These are phyloP conservation scores for Kitagawia praeruptora DNA, from an alignment of 129 eudicot species.

Conservation along the genomic window DNA sequence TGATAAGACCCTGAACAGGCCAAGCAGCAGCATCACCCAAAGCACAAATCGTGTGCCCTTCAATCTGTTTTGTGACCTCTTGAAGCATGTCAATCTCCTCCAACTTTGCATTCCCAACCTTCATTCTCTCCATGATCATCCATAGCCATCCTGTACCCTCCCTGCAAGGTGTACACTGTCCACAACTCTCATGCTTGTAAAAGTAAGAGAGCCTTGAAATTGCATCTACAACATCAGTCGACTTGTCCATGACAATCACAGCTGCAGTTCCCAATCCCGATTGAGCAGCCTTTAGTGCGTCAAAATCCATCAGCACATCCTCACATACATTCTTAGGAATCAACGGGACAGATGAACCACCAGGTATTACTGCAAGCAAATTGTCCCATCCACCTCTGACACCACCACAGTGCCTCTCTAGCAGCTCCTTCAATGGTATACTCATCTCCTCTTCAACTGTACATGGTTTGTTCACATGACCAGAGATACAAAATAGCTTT, in stretches of 20 bases:
- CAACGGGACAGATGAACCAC: conserved; percentile 86
- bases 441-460: conserved; percentile 97
- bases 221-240: conserved; percentile 78
- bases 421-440: conserved; percentile 71
- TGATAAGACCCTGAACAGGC: conserved; percentile 99
- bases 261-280: conserved; percentile 84
- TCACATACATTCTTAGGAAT: conserved; percentile 60
- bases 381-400: conserved; percentile 93
- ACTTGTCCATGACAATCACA: conserved; percentile 83
- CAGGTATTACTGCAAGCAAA: conserved; percentile 73
- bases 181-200: conserved; percentile 91
- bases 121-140: conserved; percentile 96
- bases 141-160: conserved; percentile 94
- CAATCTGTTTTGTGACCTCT: conserved; percentile 87
- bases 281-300: conserved; percentile 66
- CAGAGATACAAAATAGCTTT: conserved; percentile 74
- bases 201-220: conserved; percentile 84
- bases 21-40: conserved; percentile 96
- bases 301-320: conserved; percentile 82
- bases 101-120: conserved; percentile 84
- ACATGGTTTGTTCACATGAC: conserved; percentile 86
- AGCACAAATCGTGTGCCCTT: conserved; percentile 93
- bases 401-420: conserved; percentile 89
- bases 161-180: conserved; percentile 89
- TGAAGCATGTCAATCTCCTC: conserved; percentile 94